A percentile compares a stretch with the other conserved stretches of the same genome.
Conservation (phyloP, 257 asterid genomes). For the Thymus mandschuricus region DNA sequence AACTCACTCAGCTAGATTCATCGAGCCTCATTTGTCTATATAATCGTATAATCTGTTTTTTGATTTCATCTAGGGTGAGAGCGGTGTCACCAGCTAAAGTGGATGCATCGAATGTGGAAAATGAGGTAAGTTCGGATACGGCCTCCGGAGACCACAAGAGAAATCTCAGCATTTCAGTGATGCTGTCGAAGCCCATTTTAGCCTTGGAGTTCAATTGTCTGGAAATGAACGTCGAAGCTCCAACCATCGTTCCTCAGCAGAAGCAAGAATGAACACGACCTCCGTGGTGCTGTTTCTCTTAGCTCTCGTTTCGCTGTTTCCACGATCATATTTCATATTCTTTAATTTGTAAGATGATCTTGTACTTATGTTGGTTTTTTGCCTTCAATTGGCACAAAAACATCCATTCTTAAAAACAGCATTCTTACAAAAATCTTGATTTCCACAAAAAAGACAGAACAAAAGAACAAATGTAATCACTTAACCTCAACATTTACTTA, state of each 20-base stretch:
- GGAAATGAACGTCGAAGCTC: slow-evolving; percentile 87
- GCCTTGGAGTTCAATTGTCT: slow-evolving; percentile 76
- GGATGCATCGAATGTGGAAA: slow-evolving; percentile 30
- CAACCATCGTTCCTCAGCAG: slow-evolving; percentile 43
- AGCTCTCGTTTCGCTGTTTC: background rate
- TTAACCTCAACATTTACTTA: slow-evolving; percentile 34
- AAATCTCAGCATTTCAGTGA: slow-evolving; percentile 62
- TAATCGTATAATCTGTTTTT: background rate
- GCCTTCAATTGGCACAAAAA: no score
- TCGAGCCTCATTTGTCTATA: no score
- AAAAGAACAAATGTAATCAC: slow-evolving; percentile 32
- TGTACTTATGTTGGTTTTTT: no score
- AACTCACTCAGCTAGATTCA: no score
- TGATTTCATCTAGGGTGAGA: slow-evolving; percentile 53
- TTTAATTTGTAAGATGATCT: slow-evolving; percentile 10
- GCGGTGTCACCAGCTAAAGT: slow-evolving; percentile 69
- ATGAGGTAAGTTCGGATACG: slow-evolving; percentile 25
- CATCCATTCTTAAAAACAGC: background rate
- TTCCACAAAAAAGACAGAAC: slow-evolving; percentile 9
- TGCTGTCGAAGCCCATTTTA: slow-evolving; percentile 83
- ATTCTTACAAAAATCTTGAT: slow-evolving; percentile 37
- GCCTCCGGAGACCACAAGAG: slow-evolving; percentile 44
- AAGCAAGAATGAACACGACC: background rate
- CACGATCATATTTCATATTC: slow-evolving; percentile 14
- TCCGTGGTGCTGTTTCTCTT: background rate